Percentiles rank a stretch among this genome's conserved stretches.
These are phyloP conservation scores for Cyberlindnera maritima DNA, from an alignment of 805 yeast species.

Conservation along the genomic window DNA sequence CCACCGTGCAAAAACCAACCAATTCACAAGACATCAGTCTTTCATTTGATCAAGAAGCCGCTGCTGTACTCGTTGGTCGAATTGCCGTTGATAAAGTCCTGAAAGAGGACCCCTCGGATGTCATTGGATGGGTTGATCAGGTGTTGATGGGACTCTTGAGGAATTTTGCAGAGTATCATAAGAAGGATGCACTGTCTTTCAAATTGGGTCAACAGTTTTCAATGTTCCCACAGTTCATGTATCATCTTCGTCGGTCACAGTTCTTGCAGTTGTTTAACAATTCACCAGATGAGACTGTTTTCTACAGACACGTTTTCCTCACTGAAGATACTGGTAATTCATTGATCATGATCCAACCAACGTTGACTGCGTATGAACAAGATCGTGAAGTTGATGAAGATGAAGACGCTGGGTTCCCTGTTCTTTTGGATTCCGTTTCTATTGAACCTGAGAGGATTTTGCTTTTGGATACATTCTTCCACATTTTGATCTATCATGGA, in stretches of 20 bases:
- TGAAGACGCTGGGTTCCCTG: slow-evolving; percentile 45
- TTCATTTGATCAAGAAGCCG: slow-evolving; percentile 92
- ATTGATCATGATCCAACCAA: slow-evolving; percentile 96
- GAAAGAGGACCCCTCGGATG: slow-evolving; percentile 89
- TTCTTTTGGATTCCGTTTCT: slow-evolving; percentile 88
- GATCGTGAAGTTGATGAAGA: slow-evolving; percentile 69
- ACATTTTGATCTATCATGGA: slow-evolving; percentile 93
- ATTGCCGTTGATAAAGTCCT: slow-evolving; percentile 81
- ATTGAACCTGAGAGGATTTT: slow-evolving; percentile 85
- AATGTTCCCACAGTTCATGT: slow-evolving; percentile 92
- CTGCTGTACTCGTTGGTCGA: slow-evolving; percentile 91
- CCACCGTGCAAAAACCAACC: slow-evolving; percentile 50
- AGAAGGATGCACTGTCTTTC: slow-evolving; percentile 80
- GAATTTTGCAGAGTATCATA: slow-evolving; percentile 88
- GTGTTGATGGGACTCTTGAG: slow-evolving; percentile 87
- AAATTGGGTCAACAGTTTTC: slow-evolving; percentile 80
- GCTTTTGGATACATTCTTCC: slow-evolving; percentile 93
- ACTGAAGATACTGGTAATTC: slow-evolving; percentile 93
- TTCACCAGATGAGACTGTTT: slow-evolving; percentile 98
- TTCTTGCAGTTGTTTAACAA: slow-evolving; percentile 94
- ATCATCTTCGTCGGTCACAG: slow-evolving; percentile 93
- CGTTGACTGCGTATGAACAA: slow-evolving; percentile 80
- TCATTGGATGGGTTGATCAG: slow-evolving; percentile 92
- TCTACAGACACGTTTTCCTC: slow-evolving; percentile 87
- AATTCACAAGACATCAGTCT: slow-evolving; percentile 40